Base-by-base conservation (phyloP, 2,329 filamentous ascomycete genomes). In the Talaromyces albobiverticillius region DNA sequence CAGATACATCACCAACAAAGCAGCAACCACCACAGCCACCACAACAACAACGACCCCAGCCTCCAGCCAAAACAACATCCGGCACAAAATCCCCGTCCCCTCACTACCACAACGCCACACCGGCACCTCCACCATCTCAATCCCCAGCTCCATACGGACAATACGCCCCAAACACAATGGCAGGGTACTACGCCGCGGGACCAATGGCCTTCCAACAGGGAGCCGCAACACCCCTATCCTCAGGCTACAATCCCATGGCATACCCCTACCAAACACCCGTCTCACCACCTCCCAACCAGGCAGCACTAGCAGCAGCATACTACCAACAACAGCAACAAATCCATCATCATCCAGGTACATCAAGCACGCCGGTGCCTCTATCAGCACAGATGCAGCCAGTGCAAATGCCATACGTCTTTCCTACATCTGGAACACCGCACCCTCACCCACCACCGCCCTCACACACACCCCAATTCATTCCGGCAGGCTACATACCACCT, bases 401-500 rank as follows among this genome's bases (percentile, higher is more conserved):
- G n/a, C n/a, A n/a, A n/a, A n/a, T n/a, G n/a, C n/a, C n/a, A n/a
- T n/a, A n/a, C n/a, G n/a, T n/a, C n/a, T n/a, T n/a, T n/a, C n/a
- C n/a, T n/a, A n/a, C n/a, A n/a, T n/a, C n/a, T 8, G 46, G 31
- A 11, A 48, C 46, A n/a, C 47, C 65, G 73, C 60, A 40, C 68
- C 61, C 49, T 64, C 63, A 55, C 61, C 65, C 43, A n/a, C 42
- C 54, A 22, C 62, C 63, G 45, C 58, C 63, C 18, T 63, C 72
- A 5, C 74, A 74, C 26, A 67, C 73, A 25, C 65, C 70, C 14
- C 72, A 74, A 50, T 75, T 74, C 57, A 70, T 86, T 51, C 83
- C 83, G 11, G 79, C 83, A 49, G 84, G 84, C 4, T 88, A 86
- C 65, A 78, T 87, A 23, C 84, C 84, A 0, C 85, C 85, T 16